Evolutionary conservation across 257 asterid species (phyloP), one percentile per base, ranked within the genome.

Genomic region (Solanum ossicruentum): DNA sequence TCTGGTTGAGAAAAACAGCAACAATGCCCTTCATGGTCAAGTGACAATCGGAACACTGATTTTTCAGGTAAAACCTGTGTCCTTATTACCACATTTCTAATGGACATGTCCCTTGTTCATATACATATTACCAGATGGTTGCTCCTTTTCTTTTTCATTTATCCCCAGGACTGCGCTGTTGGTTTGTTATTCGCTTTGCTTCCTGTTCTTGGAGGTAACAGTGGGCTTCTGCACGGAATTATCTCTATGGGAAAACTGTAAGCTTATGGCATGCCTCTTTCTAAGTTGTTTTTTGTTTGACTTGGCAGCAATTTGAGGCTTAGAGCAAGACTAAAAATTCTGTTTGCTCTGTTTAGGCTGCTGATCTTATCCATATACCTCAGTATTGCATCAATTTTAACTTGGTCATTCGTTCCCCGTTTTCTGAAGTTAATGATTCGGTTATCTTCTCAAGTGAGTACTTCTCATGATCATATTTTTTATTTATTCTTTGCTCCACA

Each of bases 21-120:
- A 84, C 85, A 94, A 86, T 86, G 90, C 92, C 52, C 92, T 96
- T 87, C 98, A 96, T 83, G 99, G 98, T 87, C 99, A 96, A 94
- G 98, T 96, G 90, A 96, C 98, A 41, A 96, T 94, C 80, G 99
- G 99, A 82, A 93, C 98, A 41, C 98, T 96, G 84, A 96, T 96
- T 86, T 96, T 96, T 88, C 99, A 96, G 98, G 99, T 94, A 83
- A 84, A 83, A 51, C 21, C 81, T 67, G 56, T 10, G 81, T 51
- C 79, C 17, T 9, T 70, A 15, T 15, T 77, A 77, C 45, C 61
- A 3, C 23, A 8, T 83, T 78, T 26, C 12, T 83, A 23, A 18
- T 78, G 83, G 43, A 6, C 70, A 54, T 69, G 23, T 66, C 57
- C 81, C 47, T 78, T 78, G 39, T 78, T 78, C 47, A 78, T 52